These are phyloP conservation scores for Effrenium voratum DNA, from an alignment of 73 alveolate genomes.

Conservation along the genomic window DNA sequence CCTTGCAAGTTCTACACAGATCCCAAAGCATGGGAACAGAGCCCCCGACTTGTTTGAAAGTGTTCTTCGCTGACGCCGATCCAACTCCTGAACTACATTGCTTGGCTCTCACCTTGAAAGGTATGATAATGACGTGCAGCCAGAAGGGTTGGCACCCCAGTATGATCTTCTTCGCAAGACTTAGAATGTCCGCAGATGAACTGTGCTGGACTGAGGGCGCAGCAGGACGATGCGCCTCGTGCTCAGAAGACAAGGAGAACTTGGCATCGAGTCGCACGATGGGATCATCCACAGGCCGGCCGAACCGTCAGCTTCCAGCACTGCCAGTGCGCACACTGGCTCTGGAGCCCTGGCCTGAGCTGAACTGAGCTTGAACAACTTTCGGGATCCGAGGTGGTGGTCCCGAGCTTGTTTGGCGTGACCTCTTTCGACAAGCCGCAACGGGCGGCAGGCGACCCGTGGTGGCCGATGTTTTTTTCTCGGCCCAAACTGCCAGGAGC, in stretches of 20 bases:
- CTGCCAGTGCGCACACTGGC: background rate
- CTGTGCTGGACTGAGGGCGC: too few relatives aligned
- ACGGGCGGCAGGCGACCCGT: background rate
- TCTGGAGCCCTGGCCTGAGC: slow-evolving; percentile 12
- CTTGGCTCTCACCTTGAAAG: background rate
- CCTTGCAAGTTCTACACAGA: slow-evolving; percentile 81
- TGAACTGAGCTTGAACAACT: too few relatives aligned
- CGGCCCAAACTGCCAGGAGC: background rate
- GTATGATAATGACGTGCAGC: slow-evolving; percentile 20
- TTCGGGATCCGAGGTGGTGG: slow-evolving; percentile 35
- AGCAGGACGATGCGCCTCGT: too few relatives aligned
- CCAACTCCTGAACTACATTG: background rate
- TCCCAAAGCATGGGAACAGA: slow-evolving; percentile 88
- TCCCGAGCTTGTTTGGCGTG: slow-evolving; percentile 65
- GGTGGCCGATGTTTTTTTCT: background rate
- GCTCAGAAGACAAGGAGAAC: too few relatives aligned
- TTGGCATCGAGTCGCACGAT: too few relatives aligned
- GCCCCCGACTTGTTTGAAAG: slow-evolving; percentile 66
- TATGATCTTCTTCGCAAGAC: background rate
- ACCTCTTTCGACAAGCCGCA: slow-evolving; percentile 63
- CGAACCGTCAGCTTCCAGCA: background rate
- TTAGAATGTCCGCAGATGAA: too few relatives aligned
- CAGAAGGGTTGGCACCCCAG: slow-evolving; percentile 31
- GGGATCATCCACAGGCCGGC: too few relatives aligned
- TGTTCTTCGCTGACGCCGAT: background rate